Base-by-base conservation (phyloP, 805 yeast genomes). In the Priceomyces melissophilus region DNA sequence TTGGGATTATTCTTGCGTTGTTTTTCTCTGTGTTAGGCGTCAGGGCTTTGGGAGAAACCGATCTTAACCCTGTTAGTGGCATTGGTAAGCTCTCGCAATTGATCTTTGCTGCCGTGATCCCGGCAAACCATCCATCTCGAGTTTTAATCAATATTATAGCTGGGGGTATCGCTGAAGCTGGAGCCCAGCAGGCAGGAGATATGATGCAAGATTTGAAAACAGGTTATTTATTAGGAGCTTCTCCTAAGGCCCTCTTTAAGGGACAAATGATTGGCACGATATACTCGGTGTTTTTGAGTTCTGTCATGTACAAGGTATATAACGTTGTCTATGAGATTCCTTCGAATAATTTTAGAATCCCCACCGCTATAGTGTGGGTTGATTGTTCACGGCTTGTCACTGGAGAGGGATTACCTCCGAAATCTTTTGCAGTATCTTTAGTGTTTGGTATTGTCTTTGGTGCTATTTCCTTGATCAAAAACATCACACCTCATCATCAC, bases 161-260 rank as follows among this genome's bases (percentile, higher is more conserved):
- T 3, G 99, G 99, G 12, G 99, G 96, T 10, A 82, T 91, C 32
- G 95, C 98, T 1, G 99, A 91, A 65, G 97, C 98, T 0, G 98
- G 98, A 7, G 96, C 99, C 2, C 98, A 93, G 65, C 99, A 91
- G 64, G 97, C 98, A 2, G 98, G 99, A 25, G 99, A 91, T 63
- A 71, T 91, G 56, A 87, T 93, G 96, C 99, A 91, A 67, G 98
- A 93, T 64, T 71, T 91, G 51, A 93, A 93, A 60, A 90, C 99
- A 0, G 98, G 98, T 0, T 91, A 87, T 61, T 62, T 91, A 39
- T 55, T 91, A 2, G 96, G 95, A 11, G 97, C 98, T 0, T 85
- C 96, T 0, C 96, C 96, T 12, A 77, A 75, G 46, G 95, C 95
- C 3, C 99, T 93, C 62, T 90, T 93, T 52, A 57, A 80, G 14